These are phyloP conservation scores for Citrus mangshanensis DNA, from an alignment of 345 rosid species.

Conservation along the genomic window DNA sequence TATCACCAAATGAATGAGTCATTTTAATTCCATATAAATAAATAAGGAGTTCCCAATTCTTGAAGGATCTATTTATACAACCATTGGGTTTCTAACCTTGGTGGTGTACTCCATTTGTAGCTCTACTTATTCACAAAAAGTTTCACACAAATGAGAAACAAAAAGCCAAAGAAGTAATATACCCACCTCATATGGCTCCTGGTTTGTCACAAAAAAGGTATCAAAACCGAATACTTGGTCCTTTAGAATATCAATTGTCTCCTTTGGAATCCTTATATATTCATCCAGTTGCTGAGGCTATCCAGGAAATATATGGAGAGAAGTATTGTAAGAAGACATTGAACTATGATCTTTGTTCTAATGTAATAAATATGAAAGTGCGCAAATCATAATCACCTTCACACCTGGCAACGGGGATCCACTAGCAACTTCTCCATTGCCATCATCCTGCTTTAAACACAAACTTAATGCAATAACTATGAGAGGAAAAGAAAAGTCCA, in stretches of 20 bases:
- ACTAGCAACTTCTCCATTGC: slow-evolving; percentile 55
- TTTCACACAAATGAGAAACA: slow-evolving; percentile 8
- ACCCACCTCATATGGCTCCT: slow-evolving; percentile 95
- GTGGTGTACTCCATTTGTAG: slow-evolving; percentile 9
- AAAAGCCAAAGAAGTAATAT: not conserved
- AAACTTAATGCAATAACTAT: slow-evolving; percentile 14
- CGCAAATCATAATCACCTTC: slow-evolving; percentile 62
- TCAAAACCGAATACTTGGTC: slow-evolving; percentile 96
- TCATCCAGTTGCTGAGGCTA: slow-evolving; percentile 83
- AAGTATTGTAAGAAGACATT: slow-evolving; percentile 15
- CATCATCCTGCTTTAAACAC: slow-evolving; percentile 53
- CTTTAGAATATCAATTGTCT: slow-evolving; percentile 74
- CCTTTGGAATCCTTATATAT: slow-evolving; percentile 73
- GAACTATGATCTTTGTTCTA: slow-evolving; percentile 10
- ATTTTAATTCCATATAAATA: slow-evolving; percentile 1
- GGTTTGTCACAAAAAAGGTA: slow-evolving; percentile 90
- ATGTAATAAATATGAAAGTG: slow-evolving; percentile 15
- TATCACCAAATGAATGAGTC: not conserved
- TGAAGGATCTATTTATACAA: not conserved
- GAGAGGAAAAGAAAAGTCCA: slow-evolving; percentile 4
- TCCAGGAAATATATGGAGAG: slow-evolving; percentile 22
- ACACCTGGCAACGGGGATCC: slow-evolving; percentile 98
- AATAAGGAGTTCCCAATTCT: not conserved
- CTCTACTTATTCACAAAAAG: not conserved
- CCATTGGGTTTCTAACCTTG: not conserved